Evolutionary conservation across 73 alveolate species (phyloP), one percentile per base, ranked within the genome.

Genomic region (Tetrahymena borealis): DNA sequence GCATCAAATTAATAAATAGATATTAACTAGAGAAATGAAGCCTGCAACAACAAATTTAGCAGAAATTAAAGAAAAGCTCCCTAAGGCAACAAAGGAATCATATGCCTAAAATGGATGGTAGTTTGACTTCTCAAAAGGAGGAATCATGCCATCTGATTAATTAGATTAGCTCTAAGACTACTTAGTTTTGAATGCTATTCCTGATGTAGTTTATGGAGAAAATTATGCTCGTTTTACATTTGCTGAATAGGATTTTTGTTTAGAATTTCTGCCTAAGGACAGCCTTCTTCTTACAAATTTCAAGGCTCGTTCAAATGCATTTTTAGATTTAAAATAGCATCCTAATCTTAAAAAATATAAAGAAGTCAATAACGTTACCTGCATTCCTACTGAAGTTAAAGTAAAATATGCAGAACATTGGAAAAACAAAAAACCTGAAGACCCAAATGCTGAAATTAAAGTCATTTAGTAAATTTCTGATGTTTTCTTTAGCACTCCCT

Each of bases 401-500:
- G 97, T 97, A 1, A 90, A 96, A 31, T 79, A 90, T 78, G 98
- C 99, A 33, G 78, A 77, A 7, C 38, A 91, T 0, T 97, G 99
- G 99, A 96, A 96, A 90, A 79, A 92, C 90, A 96, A 95, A 79
- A 91, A 96, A 38, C 90, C 93, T 20, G 95, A 94, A 91, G 91
- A 79, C 31, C 20, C 33, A 15, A 91, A 42, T 93, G 79, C 38
- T 24, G 96, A 93, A 35, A 93, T 93, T 1, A 93, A 91, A 78
- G 94, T 93, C 1, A 93, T 95, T 20, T 79, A 95, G 37, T 90
- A 90, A 37, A 41, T 93, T 20, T 92, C 96, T 11, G 94, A 96
- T 90, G 93, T 95, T 90, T 94, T 94, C 79, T 99, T 96, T 96
- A 96, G 99, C 39, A 95, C 99, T 11, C 98, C 99, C n/a, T 99